Percentiles rank a stretch among this genome's conserved stretches.
These are phyloP conservation scores for Euclidium syriacum DNA, from an alignment of 345 rosid genomes.

Conservation along the genomic window DNA sequence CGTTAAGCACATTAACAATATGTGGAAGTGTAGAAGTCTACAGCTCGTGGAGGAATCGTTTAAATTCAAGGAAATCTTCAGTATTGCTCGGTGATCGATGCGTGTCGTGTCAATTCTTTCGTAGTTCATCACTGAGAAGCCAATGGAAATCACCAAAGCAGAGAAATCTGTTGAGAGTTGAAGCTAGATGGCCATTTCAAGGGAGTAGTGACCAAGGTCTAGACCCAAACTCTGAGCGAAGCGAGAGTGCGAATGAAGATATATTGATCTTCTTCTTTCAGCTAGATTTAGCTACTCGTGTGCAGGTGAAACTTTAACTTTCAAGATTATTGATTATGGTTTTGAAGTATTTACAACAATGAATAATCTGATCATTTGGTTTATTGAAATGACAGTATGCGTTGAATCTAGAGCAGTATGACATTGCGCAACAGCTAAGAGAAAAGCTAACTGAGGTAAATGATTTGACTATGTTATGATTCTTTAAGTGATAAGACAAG, in stretches of 20 bases:
- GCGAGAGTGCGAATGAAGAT: slow-evolving; percentile 92
- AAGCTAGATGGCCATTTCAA: slow-evolving; percentile 84
- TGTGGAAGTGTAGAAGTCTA: slow-evolving; percentile 41
- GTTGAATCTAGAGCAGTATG: slow-evolving; percentile 80
- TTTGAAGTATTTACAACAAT: slow-evolving; percentile 8
- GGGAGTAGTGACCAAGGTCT: slow-evolving; percentile 47
- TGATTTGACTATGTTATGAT: background rate
- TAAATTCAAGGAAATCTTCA: slow-evolving; percentile 29
- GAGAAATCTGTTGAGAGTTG: slow-evolving; percentile 43
- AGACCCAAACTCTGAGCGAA: slow-evolving; percentile 62
- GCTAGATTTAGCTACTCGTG: slow-evolving; percentile 81
- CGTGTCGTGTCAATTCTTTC: slow-evolving; percentile 30
- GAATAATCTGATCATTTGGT: slow-evolving; percentile 12
- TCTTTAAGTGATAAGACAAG: background rate
- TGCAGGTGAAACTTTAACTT: too few relatives aligned
- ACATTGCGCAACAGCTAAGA: slow-evolving; percentile 73
- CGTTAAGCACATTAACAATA: slow-evolving; percentile 42
- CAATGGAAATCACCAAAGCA: slow-evolving; percentile 22
- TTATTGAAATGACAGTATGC: slow-evolving; percentile 57
- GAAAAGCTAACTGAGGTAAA: slow-evolving; percentile 83
- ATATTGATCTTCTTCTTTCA: slow-evolving; percentile 84
- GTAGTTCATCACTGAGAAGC: slow-evolving; percentile 28
- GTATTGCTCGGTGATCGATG: slow-evolving; percentile 29
- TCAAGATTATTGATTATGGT: background rate
- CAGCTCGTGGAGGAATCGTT: slow-evolving; percentile 42